Base-by-base conservation (phyloP, 129 eudicot species). In the Chrysanthemum lavandulifolium region DNA sequence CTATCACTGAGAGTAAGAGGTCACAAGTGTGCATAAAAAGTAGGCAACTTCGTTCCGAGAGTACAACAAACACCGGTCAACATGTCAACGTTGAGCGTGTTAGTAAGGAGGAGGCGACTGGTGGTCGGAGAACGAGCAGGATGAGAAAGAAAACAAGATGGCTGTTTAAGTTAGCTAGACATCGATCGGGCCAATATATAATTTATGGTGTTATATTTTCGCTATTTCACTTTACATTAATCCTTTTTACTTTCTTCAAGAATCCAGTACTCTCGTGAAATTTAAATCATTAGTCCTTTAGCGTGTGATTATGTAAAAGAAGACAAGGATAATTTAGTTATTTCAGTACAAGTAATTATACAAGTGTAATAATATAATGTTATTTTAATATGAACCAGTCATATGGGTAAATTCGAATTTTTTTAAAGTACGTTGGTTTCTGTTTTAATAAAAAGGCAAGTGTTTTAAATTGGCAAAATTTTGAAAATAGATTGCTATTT, bases 1-100 rank as follows among this genome's bases (percentile, higher is more conserved):
- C 82, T 2, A 64, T 60, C 14, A 54, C 18, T 4, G 23, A 59
- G 0, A 71, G 40, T 63, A 45, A 53, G 62, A 72, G 82, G 78
- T 78, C 82, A 12, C 72, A 78, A 72, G 78, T 80, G 60, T 75
- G 85, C 13, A 78, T 88, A n/a, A 85, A 75, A 78, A 80, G 53
- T 14, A 82, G 95, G 76, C 86, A 77, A 67, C 45, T 71, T 65
- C 76, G 61, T 8, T 27, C 65, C 10, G 48, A 16, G 47, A 84
- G 81, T 55, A 49, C n/a, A 2, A 47, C 73, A 13, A 77, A 69
- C 18, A 27, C 4, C 68, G 10, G 27, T 1, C 43, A 47, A 72
- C 4, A 69, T 21, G 50, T 25, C 40, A 10, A 61, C 16, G 19
- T 5, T 40, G 67, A 47, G n/a, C 43, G 25, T 15, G 27, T 9